A percentile compares a stretch with the other conserved stretches of the same genome.
Evolutionary conservation across 495 filamentous ascomycete genomes (phyloP).

Genomic region (Podospora sp.): DNA sequence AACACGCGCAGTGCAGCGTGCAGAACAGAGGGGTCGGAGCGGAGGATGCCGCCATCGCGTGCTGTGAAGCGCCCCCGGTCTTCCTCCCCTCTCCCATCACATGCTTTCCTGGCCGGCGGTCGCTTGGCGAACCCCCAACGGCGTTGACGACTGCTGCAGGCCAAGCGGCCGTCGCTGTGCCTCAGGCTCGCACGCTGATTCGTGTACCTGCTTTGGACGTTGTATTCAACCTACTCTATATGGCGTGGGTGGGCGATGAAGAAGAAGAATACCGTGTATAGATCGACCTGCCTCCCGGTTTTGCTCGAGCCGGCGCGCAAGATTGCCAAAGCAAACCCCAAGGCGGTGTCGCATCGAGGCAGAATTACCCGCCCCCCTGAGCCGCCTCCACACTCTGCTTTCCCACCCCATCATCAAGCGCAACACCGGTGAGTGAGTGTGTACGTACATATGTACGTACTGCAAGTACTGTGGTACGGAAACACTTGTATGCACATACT

Average conservation of each 20-base stretch:
- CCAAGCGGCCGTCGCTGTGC: conserved; percentile 21
- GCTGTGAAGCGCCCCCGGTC: neutral
- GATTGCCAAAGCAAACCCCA: conserved; percentile 10
- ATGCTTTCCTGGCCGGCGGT: conserved; percentile 25
- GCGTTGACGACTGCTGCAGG: neutral
- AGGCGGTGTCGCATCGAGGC: conserved; percentile 12
- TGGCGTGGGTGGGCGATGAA: neutral
- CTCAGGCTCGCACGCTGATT: conserved; percentile 11
- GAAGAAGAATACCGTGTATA: neutral
- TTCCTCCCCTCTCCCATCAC: conserved; percentile 25
- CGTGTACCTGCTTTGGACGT: conserved; percentile 10
- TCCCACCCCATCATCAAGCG: neutral
- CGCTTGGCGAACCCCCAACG: conserved; percentile 18
- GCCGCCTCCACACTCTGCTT: conserved; percentile 30
- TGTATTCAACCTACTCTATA: neutral
- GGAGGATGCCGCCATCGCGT: conserved; percentile 16
- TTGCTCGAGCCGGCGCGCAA: neutral
- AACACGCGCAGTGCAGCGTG: neutral
- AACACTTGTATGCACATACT: neutral
- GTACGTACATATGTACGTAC: too few relatives aligned
- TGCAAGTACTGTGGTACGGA: too few relatives aligned
- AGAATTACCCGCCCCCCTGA: conserved; percentile 32
- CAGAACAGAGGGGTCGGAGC: conserved; percentile 4
- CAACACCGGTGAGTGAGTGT: too few relatives aligned
- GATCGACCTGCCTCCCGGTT: neutral